Conservation (phyloP, 495 filamentous ascomycete genomes). For the Bryoglossum gracile region DNA sequence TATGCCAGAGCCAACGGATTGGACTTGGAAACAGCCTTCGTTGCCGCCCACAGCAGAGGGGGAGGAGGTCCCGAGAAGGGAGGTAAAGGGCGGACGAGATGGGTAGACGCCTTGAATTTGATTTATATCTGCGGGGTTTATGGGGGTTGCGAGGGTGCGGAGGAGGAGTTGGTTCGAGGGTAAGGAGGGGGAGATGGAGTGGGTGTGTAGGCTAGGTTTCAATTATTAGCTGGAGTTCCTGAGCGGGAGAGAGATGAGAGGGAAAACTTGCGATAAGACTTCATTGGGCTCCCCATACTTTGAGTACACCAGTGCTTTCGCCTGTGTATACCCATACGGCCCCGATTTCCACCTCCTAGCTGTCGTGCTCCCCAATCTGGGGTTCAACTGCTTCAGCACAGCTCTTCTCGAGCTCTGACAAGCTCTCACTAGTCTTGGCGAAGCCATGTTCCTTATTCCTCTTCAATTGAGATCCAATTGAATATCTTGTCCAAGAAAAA, state of each 20-base stretch:
- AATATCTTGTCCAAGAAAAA: background rate
- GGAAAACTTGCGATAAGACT: constrained; percentile 55
- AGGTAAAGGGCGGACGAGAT: constrained; percentile 65
- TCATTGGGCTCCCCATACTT: constrained; percentile 79
- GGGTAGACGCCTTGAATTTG: constrained; percentile 93
- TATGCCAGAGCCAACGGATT: constrained; percentile 53
- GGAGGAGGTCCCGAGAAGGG: constrained; percentile 60
- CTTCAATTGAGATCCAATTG: constrained; percentile 3
- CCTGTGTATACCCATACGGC: constrained; percentile 91
- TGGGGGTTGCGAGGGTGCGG: constrained; percentile 71
- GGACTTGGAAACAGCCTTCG: constrained; percentile 85
- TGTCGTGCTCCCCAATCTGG: background rate
- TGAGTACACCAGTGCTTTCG: constrained; percentile 81
- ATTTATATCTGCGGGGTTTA: constrained; percentile 98
- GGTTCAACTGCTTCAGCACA: constrained; percentile 11
- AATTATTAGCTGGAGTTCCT: constrained; percentile 11
- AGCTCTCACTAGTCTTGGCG: constrained; percentile 1
- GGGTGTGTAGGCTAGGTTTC: constrained; percentile 57
- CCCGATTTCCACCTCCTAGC: constrained; percentile 50
- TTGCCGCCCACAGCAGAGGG: constrained; percentile 79
- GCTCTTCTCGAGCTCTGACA: constrained; percentile 4
- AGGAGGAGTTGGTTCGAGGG: constrained; percentile 61
- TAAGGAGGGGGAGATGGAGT: constrained; percentile 73
- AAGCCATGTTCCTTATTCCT: constrained; percentile 6
- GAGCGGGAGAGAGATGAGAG: background rate